These are phyloP conservation scores for Ichthyophthirius multifiliis DNA, from an alignment of 169 alveolate species.

Conservation along the genomic window DNA sequence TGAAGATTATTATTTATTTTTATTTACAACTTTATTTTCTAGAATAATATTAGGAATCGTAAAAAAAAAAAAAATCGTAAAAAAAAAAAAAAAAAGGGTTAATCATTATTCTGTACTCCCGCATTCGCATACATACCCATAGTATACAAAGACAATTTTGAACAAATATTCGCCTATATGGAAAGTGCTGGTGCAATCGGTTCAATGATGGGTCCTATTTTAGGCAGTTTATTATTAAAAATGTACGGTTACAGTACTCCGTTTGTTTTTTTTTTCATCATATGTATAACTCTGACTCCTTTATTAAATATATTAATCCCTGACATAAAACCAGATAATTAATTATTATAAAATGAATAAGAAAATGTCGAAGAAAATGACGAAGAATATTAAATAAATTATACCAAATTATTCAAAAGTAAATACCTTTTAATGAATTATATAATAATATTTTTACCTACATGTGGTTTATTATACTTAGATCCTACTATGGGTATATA, in stretches of 20 bases:
- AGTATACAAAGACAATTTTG: neutral
- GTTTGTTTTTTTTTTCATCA: neutral
- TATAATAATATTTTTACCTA: neutral
- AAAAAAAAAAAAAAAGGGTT: neutral
- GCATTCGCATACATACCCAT: neutral
- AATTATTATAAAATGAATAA: too few relatives aligned
- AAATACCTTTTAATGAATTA: neutral
- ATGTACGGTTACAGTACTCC: neutral
- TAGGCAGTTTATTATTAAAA: neutral
- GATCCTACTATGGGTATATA: constrained; percentile 5
- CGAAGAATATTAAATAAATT: neutral
- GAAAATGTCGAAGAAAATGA: neutral
- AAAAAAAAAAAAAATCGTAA: too few relatives aligned
- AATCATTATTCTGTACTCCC: neutral
- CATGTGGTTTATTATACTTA: neutral
- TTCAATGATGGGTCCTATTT: neutral
- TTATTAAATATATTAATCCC: neutral
- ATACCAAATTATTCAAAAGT: neutral
- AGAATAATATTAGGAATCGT: neutral
- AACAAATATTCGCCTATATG: neutral
- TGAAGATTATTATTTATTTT: neutral
- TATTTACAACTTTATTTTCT: neutral
- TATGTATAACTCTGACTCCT: neutral
- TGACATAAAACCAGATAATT: neutral
- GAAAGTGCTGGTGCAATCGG: neutral